Evolutionary conservation across 257 asterid species (phyloP).

Genomic region (Linaria vulgaris): DNA sequence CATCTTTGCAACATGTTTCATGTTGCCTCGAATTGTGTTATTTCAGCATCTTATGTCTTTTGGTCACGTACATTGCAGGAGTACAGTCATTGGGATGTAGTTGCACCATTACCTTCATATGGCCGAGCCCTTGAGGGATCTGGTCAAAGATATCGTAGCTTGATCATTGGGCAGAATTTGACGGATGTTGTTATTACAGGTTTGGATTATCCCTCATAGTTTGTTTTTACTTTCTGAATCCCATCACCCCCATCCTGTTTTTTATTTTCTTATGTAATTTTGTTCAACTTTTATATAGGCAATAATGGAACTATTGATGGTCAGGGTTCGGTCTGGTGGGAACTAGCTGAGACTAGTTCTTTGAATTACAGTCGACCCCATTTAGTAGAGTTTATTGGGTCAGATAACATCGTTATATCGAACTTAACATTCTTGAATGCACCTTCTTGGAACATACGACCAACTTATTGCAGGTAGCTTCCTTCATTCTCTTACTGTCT

Average conservation of each 20-base stretch:
- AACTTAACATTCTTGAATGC: conserved; percentile 90
- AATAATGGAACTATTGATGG: conserved; percentile 96
- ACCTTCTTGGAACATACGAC: conserved; percentile 87
- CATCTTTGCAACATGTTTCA: neutral
- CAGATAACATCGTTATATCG: conserved; percentile 68
- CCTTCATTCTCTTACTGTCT: conserved; percentile 2
- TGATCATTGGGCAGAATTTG: conserved; percentile 55
- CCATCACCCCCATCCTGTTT: neutral
- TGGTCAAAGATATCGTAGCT: conserved; percentile 69
- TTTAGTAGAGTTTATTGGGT: conserved; percentile 67
- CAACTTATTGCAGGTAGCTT: conserved; percentile 87
- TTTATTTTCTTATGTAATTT: neutral
- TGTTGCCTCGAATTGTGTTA: neutral
- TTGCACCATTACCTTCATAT: conserved; percentile 80
- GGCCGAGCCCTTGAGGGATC: conserved; percentile 63
- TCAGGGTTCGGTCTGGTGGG: conserved; percentile 98
- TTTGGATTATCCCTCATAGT: neutral
- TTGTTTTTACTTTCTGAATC: neutral
- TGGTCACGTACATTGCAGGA: conserved; percentile 42
- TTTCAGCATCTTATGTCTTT: neutral
- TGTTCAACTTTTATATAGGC: conserved; percentile 44
- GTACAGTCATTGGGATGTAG: conserved; percentile 56
- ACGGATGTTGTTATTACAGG: conserved; percentile 79
- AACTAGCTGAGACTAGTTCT: conserved; percentile 45
- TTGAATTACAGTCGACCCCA: conserved; percentile 91